A percentile compares a stretch with the other conserved stretches of the same genome.
Conservation (phyloP, 108 stramenopile species). For the Nannochloropsis granulata region DNA sequence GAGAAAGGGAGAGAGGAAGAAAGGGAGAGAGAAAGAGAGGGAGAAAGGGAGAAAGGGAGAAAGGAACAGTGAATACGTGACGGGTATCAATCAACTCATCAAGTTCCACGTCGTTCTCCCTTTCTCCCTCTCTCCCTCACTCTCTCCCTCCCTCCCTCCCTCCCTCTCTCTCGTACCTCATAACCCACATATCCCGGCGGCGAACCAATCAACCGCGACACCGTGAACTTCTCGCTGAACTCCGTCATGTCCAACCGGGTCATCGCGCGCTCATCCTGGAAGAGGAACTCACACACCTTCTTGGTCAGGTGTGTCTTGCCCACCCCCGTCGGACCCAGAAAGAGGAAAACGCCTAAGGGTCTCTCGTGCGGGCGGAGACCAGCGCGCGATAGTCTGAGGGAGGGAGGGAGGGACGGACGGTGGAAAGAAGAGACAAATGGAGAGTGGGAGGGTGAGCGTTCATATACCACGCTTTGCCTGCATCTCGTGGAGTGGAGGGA, state of each 20-base stretch:
- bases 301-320: conserved; percentile 87
- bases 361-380: conserved; percentile 57
- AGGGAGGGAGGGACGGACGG: too few relatives aligned
- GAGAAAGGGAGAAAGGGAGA: background rate
- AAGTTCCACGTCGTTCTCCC: background rate
- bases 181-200: conserved; percentile 26
- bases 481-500: too few relatives aligned
- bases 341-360: conserved; percentile 66
- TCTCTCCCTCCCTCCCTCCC: background rate
- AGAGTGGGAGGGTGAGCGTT: too few relatives aligned
- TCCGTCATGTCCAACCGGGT: conserved; percentile 88
- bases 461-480: background rate
- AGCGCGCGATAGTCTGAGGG: conserved; percentile 19
- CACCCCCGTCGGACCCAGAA: conserved; percentile 78
- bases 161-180: conserved; percentile 1
- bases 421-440: too few relatives aligned
- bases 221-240: conserved; percentile 39
- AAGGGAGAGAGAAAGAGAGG: background rate
- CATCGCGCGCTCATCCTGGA: conserved; percentile 67
- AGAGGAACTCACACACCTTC: conserved; percentile 66
- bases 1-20: background rate
- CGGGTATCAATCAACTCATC: background rate
- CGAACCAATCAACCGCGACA: conserved; percentile 7
- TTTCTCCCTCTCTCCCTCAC: background rate
- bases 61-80: background rate